Conservation (phyloP, 2,329 filamentous ascomycete species). For the Colletotrichum lupini region DNA sequence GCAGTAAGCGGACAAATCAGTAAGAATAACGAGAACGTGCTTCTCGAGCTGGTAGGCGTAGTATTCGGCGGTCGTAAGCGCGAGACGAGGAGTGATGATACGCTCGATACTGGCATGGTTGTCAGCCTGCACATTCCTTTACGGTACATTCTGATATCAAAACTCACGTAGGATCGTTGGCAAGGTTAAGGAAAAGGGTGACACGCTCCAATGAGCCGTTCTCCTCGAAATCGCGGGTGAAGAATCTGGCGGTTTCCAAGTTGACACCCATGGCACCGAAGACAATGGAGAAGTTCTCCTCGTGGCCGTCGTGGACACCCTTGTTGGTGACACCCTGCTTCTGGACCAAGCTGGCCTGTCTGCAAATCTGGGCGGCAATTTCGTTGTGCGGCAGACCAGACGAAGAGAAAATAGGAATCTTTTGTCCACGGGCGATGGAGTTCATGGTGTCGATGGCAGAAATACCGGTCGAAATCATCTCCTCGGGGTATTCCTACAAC, state of each 20-base stretch:
- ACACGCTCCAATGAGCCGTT: constrained; percentile 98
- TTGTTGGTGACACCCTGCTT: constrained; percentile 84
- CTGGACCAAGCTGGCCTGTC: constrained; percentile 93
- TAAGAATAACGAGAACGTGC: constrained; percentile 98
- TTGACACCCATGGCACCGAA: constrained; percentile 99
- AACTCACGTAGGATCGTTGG: constrained; percentile 95
- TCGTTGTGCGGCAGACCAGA: constrained; percentile 99
- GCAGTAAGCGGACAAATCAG: constrained; percentile 97
- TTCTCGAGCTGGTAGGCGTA: constrained; percentile 99
- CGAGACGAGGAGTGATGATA: constrained; percentile 99
- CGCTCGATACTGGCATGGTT: constrained; percentile 81
- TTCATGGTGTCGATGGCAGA: constrained; percentile 99
- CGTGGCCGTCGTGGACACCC: constrained; percentile 94
- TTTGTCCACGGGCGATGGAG: constrained; percentile 97
- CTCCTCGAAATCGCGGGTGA: constrained; percentile 98
- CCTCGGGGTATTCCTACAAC: constrained; percentile 91
- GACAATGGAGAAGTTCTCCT: constrained; percentile 99
- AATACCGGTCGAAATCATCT: constrained; percentile 99
- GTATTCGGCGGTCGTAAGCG: constrained; percentile 98
- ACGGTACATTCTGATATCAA: fast-evolving
- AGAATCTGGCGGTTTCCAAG: constrained; percentile 98
- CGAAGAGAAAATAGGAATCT: constrained; percentile 99
- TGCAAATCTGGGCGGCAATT: constrained; percentile 98
- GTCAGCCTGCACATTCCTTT: constrained; percentile 30
- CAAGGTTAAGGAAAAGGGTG: constrained; percentile 98